Percentiles rank a stretch among this genome's conserved stretches.
phyloP scores from a whole-genome alignment of 306 rosid species.

The Hippophae rhamnoides region DNA sequence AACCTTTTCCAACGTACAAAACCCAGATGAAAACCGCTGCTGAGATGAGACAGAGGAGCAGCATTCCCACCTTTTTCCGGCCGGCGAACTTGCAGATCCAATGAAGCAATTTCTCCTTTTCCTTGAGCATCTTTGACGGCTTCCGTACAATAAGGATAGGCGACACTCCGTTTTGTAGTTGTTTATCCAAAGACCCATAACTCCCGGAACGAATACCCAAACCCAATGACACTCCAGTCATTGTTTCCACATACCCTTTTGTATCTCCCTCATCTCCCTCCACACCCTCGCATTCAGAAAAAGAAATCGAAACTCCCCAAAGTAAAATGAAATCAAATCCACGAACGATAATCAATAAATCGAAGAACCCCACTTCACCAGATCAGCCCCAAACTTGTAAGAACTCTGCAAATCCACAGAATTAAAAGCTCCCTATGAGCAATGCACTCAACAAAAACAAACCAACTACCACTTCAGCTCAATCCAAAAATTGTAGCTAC shows the following conservation, averaged over 20 bases:
- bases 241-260: conserved; percentile 42
- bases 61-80: conserved; percentile 81
- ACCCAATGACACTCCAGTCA: conserved; percentile 70
- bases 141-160: conserved; percentile 61
- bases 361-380: conserved; percentile 21
- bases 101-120: conserved; percentile 58
- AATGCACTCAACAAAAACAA: conserved; percentile 26
- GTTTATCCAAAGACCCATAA: conserved; percentile 79
- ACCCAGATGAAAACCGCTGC: conserved; percentile 81
- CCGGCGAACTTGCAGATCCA: conserved; percentile 85
- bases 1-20: conserved; percentile 78
- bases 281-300: conserved; percentile 26
- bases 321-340: neutral
- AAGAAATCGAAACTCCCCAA: neutral
- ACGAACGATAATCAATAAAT: neutral
- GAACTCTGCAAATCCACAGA: conserved; percentile 16
- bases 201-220: conserved; percentile 70
- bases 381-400: conserved; percentile 10
- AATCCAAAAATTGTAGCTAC: neutral
- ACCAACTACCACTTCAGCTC: conserved; percentile 26
- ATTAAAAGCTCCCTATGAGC: conserved; percentile 17
- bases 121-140: conserved; percentile 76
- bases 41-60: conserved; percentile 64
- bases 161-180: conserved; percentile 43
- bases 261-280: conserved; percentile 45